Evolutionary conservation across 345 rosid species (phyloP).

Genomic region (Boechera retrofracta): DNA sequence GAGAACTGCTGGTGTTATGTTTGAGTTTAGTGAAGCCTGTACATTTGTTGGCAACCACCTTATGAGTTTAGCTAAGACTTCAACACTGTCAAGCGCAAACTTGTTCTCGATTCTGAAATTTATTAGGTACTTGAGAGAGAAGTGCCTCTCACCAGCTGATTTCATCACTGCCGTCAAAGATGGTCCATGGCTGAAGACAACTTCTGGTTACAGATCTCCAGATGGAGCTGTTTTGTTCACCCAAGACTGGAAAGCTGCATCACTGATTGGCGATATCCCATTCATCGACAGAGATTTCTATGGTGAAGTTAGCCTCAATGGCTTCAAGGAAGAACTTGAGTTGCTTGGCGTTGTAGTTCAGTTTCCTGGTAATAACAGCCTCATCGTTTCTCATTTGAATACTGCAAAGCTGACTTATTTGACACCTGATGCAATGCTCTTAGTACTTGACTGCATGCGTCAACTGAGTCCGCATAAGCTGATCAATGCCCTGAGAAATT

Average conservation of each 20-base stretch:
- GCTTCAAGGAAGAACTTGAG: conserved; percentile 55
- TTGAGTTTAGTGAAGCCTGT: conserved; percentile 63
- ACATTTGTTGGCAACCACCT: conserved; percentile 58
- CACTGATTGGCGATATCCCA: conserved; percentile 60
- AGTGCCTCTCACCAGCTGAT: conserved; percentile 46
- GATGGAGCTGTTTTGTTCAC: conserved; percentile 58
- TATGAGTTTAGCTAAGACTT: conserved; percentile 55
- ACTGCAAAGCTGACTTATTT: conserved; percentile 14
- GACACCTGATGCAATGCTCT: conserved; percentile 53
- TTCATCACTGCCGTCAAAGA: conserved; percentile 52
- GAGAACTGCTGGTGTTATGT: conserved; percentile 63
- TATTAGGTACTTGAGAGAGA: conserved; percentile 56
- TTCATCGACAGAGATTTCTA: conserved; percentile 54
- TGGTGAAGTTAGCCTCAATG: conserved; percentile 43
- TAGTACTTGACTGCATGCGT: conserved; percentile 54
- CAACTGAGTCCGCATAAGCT: conserved; percentile 24
- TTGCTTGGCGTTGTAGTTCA: conserved; percentile 63
- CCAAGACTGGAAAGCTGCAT: conserved; percentile 59
- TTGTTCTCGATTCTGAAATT: conserved; percentile 60
- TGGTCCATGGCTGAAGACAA: conserved; percentile 60
- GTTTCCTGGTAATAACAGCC: conserved; percentile 42
- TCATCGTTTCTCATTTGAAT: conserved; percentile 55
- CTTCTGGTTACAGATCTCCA: conserved; percentile 54
- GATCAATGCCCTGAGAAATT: conserved; percentile 32
- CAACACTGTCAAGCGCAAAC: conserved; percentile 45